Evolutionary conservation across 2,329 filamentous ascomycete species (phyloP).

Genomic region (Xylariaceae sp.): DNA sequence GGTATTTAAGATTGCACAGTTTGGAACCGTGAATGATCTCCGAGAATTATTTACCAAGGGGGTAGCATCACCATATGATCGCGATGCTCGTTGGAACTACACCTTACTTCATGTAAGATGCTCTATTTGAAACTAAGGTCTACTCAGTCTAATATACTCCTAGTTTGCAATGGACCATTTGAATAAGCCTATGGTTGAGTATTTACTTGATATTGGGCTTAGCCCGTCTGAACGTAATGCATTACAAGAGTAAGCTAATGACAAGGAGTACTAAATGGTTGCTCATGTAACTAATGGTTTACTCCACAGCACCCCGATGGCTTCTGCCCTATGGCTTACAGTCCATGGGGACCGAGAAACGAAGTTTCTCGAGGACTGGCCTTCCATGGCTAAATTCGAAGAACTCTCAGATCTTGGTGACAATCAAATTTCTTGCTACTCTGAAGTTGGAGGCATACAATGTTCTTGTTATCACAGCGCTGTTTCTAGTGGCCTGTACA

Average conservation of each 20-base stretch:
- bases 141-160: background rate
- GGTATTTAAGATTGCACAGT: background rate
- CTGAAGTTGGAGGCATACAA: background rate
- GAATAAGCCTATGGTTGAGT: background rate
- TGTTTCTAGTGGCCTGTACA: background rate
- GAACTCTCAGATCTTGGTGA: background rate
- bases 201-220: constrained; percentile 4
- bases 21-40: constrained; percentile 1
- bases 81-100: accelerated
- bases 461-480: background rate
- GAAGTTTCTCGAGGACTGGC: background rate
- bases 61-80: constrained; percentile 15
- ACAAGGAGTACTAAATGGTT: background rate
- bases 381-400: background rate
- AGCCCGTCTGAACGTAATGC: background rate
- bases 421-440: background rate
- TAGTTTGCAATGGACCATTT: background rate
- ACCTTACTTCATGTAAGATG: constrained; percentile 14
- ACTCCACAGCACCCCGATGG: too few relatives aligned
- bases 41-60: constrained; percentile 8
- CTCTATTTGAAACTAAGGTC: background rate
- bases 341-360: too few relatives aligned
- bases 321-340: too few relatives aligned
- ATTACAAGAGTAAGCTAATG: background rate
- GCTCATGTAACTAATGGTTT: too few relatives aligned